Evolutionary conservation across 331 rosid genomes (phyloP).

Genomic region (Malus hybrid): DNA sequence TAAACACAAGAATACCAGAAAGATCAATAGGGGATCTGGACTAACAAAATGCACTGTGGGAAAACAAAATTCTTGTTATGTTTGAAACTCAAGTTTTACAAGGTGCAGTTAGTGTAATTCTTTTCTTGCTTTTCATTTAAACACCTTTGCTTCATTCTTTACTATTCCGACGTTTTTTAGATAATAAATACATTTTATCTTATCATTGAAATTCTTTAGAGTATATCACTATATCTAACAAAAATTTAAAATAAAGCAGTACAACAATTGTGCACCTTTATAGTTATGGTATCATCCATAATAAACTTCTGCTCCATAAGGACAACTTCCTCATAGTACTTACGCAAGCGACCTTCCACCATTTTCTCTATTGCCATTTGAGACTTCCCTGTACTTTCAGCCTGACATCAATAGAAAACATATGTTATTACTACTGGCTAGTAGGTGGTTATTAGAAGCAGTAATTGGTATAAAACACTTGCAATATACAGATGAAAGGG

Average conservation of each 20-base stretch:
- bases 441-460: background rate
- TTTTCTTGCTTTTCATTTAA: background rate
- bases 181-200: background rate
- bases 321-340: slow-evolving; percentile 89
- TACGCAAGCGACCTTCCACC: slow-evolving; percentile 95
- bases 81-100: background rate
- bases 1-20: background rate
- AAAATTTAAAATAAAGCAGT: background rate
- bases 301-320: slow-evolving; percentile 87
- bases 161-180: background rate
- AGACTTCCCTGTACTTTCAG: slow-evolving; percentile 80
- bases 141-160: background rate
- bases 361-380: slow-evolving; percentile 88
- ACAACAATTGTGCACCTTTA: slow-evolving; percentile 49
- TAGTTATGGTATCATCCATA: slow-evolving; percentile 51
- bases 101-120: background rate
- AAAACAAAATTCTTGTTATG: background rate
- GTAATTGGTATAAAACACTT: background rate
- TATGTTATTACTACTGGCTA: background rate
- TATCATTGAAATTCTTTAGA: background rate
- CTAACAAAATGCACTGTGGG: background rate
- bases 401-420: slow-evolving; percentile 40
- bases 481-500: background rate
- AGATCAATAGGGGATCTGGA: background rate
- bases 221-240: background rate